Evolutionary conservation across 2,329 filamentous ascomycete species (phyloP), one percentile per base, ranked within the genome.

Genomic region (Sarocladium oryzae): DNA sequence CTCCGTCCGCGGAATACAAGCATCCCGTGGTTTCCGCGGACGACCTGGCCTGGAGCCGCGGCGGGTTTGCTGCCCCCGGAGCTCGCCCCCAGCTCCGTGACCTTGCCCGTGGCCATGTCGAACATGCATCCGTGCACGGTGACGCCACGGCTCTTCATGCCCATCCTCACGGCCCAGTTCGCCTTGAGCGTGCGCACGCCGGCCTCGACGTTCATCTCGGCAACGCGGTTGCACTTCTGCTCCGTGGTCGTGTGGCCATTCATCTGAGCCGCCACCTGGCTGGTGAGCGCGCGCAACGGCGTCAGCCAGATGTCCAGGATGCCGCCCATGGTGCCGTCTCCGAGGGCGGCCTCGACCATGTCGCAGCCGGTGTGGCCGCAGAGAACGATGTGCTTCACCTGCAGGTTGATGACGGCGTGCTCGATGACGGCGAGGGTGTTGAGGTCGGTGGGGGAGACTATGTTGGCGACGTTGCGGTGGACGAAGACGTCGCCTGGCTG

Each of bases 401-500:
- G 81, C 32, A 95, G 73, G 63, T 87, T 76, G 52, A 70, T 73
- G 53, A 95, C 87, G 38, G 88, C 86, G 64, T 85, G 95, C 63
- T 92, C 85, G 74, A 49, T 49, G 20, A 49, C 46, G 18, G 46
- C 46, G 32, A 49, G 46, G 30, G 46, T 49, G 32, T 49, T 49
- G 21, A 49, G 46, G n/a, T 49, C 46, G 8, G 46, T 49, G 8
- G 46, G 46, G 3, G 46, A 49, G 32, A 49, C 28, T 15, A 49
- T 49, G 32, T 49, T 49, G 32, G 46, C 46, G 20, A 49, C 46
- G n/a, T 95, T 95, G 65, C 89, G 86, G 74, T 95, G 89, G 50
- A 89, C 86, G 66, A 95, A 95, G 58, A 95, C 84, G 60, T 95
- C 88, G 53, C 89, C 89, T 2, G 89, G 88, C 61, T 88, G 78